These are phyloP conservation scores for Cupressus sempervirens DNA, from an alignment of 75 land plant genomes.

Conservation along the genomic window DNA sequence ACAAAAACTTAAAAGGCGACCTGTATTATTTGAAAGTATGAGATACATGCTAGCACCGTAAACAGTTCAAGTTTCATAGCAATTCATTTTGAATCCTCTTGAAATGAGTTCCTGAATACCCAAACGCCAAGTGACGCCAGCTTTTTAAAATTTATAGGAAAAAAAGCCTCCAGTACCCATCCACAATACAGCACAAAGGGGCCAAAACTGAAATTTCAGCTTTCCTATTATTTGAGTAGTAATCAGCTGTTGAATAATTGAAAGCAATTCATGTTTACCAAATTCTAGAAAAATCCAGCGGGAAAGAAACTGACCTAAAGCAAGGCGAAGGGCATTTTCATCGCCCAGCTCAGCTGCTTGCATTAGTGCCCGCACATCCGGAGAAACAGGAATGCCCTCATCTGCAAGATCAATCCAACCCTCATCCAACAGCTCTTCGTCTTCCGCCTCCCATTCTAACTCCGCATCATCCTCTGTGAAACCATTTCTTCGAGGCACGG, in stretches of 20 bases:
- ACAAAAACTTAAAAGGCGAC: too few species aligned
- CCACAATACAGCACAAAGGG: too few species aligned
- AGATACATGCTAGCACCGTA: too few species aligned
- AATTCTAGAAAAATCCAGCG: background rate
- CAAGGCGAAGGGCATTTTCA: background rate
- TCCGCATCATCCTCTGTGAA: background rate
- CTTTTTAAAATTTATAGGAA: too few species aligned
- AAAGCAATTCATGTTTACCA: background rate
- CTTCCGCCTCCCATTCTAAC: background rate
- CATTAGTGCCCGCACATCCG: background rate
- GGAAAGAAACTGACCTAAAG: conserved; percentile 2
- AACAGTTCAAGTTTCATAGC: too few species aligned
- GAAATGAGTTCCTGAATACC: too few species aligned
- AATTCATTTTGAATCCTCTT: too few species aligned
- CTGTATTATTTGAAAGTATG: too few species aligned
- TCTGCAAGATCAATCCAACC: background rate
- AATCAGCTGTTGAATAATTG: background rate
- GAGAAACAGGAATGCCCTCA: background rate
- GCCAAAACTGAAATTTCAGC: too few species aligned
- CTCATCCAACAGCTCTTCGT: background rate
- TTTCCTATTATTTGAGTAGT: too few species aligned
- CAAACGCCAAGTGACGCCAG: too few species aligned
- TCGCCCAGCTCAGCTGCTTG: conserved; percentile 1
- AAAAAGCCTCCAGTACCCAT: too few species aligned
- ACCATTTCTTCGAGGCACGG: conserved; percentile 7